phyloP scores from a whole-genome alignment of 2,329 filamentous ascomycete genomes.

The Rhytidhysteron rufulum region DNA sequence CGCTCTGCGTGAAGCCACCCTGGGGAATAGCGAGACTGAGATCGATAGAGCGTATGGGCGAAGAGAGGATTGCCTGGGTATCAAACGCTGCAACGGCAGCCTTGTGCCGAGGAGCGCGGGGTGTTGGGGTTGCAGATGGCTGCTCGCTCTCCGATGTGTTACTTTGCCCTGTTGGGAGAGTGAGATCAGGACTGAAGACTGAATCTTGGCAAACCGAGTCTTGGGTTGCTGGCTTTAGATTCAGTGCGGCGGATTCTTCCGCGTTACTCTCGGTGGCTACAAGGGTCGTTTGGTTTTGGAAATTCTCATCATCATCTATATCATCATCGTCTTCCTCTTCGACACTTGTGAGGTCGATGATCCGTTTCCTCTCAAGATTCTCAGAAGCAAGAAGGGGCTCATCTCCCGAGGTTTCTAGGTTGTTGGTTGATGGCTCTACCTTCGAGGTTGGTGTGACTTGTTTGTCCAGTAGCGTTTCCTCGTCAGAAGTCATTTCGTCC shows the following conservation, averaged over 20 bases:
- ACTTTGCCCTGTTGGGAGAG: constrained; percentile 6
- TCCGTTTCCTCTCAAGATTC: too few relatives aligned
- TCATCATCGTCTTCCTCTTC: not conserved
- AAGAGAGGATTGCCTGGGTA: constrained; percentile 33
- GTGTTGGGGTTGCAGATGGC: constrained; percentile 11
- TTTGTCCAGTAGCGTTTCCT: not conserved
- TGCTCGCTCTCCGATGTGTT: not conserved
- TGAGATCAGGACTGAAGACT: constrained; percentile 8
- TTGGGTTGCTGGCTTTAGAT: too few relatives aligned
- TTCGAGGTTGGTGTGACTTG: not conserved
- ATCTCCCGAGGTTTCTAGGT: too few relatives aligned
- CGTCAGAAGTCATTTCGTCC: not conserved
- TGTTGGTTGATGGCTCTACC: not conserved
- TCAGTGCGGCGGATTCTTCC: too few relatives aligned
- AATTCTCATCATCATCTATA: not conserved
- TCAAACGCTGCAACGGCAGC: constrained; percentile 16
- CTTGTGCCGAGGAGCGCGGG: constrained; percentile 19
- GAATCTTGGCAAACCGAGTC: too few relatives aligned
- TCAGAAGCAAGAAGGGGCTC: too few relatives aligned
- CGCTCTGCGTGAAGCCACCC: constrained; percentile 5
- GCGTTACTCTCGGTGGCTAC: too few relatives aligned
- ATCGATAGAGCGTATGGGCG: constrained; percentile 13
- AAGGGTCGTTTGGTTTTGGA: not conserved
- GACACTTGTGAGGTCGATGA: too few relatives aligned
- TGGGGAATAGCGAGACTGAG: constrained; percentile 12